Base-by-base conservation (phyloP, 441 rosid genomes). In the Erodium moschatum region DNA sequence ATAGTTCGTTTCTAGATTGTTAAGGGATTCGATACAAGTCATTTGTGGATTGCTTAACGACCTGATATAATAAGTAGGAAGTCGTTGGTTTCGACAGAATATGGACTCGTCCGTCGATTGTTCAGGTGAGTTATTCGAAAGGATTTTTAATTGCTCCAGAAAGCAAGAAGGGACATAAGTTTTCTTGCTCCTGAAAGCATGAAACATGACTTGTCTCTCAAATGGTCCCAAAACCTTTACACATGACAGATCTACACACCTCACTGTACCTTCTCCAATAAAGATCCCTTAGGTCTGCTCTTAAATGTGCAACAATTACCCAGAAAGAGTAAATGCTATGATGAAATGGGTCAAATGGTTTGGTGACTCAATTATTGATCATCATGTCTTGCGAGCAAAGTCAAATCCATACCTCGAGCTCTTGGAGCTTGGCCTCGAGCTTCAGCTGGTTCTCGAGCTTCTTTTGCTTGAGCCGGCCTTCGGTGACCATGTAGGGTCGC, bases 371-470 rank as follows among this genome's bases (percentile, higher is more conserved):
- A 54, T 54, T 15, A 54, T 6, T 54, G 19, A 54, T 54, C 19
- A 18, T 6, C 6, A 54, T 54, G 61, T n/a, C 61, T 5, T 54
- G 61, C 61, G 15, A 54, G 19, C 61, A 54, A 54, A 16, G 20
- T 54, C 20, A 15, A 16, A 54, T 15, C 7, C 19, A 54, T 65
- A 74, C 77, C 77, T 74, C 73, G 8, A 74, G 70, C 58, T 74
- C 67, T 10, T 66, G 77, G 13, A 74, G 73, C 50, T 74, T 74
- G 66, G 72, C 73, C 63, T 74, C 73, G 4, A 74, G 52, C 54
- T 74, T 74, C 58, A 74, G 31, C 70, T 74, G 77, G 16, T 69
- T 58, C 66, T 69, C 73, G 29, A 65, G 21, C 24, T 70, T 74
- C 73, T 69, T 74, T 48, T 69, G 69, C 77, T 66, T 74, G 8